phyloP scores from a whole-genome alignment of 2,329 filamentous ascomycete genomes.

The Colletotrichum sp. region DNA sequence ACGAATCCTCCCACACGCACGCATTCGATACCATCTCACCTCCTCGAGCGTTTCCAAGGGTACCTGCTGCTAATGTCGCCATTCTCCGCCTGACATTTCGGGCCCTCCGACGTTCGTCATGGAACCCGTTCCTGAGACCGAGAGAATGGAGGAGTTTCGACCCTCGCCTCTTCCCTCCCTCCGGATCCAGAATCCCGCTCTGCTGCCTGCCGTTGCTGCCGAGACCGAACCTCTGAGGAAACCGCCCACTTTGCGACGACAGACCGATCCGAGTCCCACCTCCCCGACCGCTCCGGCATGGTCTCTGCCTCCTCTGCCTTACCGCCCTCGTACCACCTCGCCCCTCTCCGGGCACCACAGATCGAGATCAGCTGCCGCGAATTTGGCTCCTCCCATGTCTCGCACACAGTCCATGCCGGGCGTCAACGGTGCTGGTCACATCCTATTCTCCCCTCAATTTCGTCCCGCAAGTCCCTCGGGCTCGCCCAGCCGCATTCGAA shows the following conservation, averaged over 20 bases:
- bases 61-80: conserved; percentile 15
- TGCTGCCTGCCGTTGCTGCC: conserved; percentile 31
- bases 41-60: not conserved
- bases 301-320: conserved; percentile 54
- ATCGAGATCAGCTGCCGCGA: conserved; percentile 59
- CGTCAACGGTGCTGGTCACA: conserved; percentile 62
- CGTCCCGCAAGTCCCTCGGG: conserved; percentile 59
- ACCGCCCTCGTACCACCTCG: conserved; percentile 66
- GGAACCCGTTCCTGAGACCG: conserved; percentile 72
- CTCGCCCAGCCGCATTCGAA: conserved; percentile 56
- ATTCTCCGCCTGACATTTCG: conserved; percentile 10
- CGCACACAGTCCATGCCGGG: conserved; percentile 69
- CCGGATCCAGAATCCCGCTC: conserved; percentile 45
- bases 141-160: conserved; percentile 70
- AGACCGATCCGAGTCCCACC: conserved; percentile 60
- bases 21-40: not conserved
- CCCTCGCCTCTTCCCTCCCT: conserved; percentile 60
- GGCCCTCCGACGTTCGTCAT: conserved; percentile 41
- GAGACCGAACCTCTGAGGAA: conserved; percentile 52
- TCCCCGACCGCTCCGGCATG: conserved; percentile 59
- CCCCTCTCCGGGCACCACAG: conserved; percentile 63
- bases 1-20: not conserved
- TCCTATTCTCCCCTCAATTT: conserved; percentile 57
- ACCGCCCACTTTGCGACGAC: conserved; percentile 58
- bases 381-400: conserved; percentile 60